These are phyloP conservation scores for Leccinum broughii DNA, from an alignment of 768 basidiomycete genomes.

Conservation along the genomic window DNA sequence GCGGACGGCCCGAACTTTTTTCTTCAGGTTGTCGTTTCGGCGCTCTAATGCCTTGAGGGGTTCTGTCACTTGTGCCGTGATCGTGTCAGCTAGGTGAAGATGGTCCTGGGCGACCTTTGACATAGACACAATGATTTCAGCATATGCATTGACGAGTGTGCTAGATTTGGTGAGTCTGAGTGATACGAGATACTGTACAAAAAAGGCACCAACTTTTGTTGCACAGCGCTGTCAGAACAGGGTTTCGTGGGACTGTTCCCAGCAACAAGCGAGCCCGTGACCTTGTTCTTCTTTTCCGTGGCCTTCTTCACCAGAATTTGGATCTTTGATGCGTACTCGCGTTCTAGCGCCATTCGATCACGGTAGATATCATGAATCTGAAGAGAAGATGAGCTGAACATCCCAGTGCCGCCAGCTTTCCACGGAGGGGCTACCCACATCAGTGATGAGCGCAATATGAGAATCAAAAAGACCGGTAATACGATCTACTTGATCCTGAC, in stretches of 20 bases:
- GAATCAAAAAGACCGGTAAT: conserved; percentile 58
- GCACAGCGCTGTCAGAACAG: conserved; percentile 52
- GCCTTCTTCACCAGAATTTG: conserved; percentile 66
- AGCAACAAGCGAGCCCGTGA: conserved; percentile 52
- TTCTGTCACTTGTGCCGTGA: conserved; percentile 62
- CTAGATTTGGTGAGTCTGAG: conserved; percentile 39
- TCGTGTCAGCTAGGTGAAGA: conserved; percentile 58
- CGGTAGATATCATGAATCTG: conserved; percentile 75
- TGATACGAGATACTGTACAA: not conserved
- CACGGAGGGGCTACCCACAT: conserved; percentile 45
- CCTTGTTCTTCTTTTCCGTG: conserved; percentile 67
- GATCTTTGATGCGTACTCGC: conserved; percentile 76
- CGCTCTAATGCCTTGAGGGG: conserved; percentile 60
- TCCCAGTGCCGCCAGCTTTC: not conserved
- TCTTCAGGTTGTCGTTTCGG: conserved; percentile 64
- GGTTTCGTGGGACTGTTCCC: conserved; percentile 69
- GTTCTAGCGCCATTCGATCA: conserved; percentile 66
- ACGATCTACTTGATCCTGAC: conserved; percentile 72
- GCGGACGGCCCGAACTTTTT: conserved; percentile 47
- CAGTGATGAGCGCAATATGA: conserved; percentile 62
- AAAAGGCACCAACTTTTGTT: conserved; percentile 49
- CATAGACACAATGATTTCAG: conserved; percentile 63
- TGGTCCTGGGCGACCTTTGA: conserved; percentile 68
- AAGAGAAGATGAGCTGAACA: conserved; percentile 1
- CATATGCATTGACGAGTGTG: conserved; percentile 71